Evolutionary conservation across 352 stramenopile species (phyloP), one percentile per base, ranked within the genome.

Genomic region (Globisporangium emineosum): DNA sequence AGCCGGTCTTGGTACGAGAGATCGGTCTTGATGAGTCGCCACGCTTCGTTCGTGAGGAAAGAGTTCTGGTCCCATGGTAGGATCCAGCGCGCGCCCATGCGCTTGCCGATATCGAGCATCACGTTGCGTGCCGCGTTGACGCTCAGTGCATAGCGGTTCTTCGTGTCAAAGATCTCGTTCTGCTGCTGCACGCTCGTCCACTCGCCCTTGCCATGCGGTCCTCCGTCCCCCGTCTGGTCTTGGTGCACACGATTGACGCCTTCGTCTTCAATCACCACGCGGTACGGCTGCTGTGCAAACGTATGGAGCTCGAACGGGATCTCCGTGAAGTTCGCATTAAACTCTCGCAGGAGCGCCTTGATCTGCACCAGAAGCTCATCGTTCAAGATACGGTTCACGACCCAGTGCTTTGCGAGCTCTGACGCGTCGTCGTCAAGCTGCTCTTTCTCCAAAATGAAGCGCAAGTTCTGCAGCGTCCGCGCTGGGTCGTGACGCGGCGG

Each of bases 31-130:
- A 87, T 82, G 43, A 72, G 72, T 1, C 47, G 49, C 78, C 78
- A 87, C 15, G 78, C 76, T 19, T 73, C 65, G 0, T 55, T 58
- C 5, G 74, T 79, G 4, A 87, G 47, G 49, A 82, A 87, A 45
- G 76, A 82, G 37, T 75, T 79, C 61, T 87, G 76, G 59, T 85
- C 78, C 76, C 78, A 87, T 0, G 78, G 76, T 10, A 87, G 19
- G 23, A 87, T 61, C 78, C 78, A 87, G 19, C 60, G 70, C 37
- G 74, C 76, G 15, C 76, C 74, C 40, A 67, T 69, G 0, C 60
- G 29, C 13, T 37, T 55, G 2, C 76, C 76, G 37, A 85, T 71
- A 19, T 76, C 74, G 10, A 85, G 45, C 74, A 87, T 87, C 9
- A 65, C 42, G 37, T 87, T 87, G 1, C 76, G 72, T 29, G 76